These are phyloP conservation scores for Candida sp. DNA, from an alignment of 1,139 yeast genomes.

Conservation along the genomic window DNA sequence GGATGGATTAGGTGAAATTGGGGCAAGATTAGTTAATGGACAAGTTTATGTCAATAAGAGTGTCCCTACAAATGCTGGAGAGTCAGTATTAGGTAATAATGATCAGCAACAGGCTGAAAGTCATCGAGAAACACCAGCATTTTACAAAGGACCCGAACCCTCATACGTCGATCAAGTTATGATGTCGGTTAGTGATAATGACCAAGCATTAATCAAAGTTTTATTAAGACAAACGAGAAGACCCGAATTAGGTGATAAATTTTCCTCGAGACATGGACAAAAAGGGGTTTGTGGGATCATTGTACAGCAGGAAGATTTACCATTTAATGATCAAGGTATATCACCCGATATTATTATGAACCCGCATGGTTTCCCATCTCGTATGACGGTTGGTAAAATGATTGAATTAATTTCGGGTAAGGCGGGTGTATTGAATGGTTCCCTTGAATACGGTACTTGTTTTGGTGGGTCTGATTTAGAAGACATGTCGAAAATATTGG, in stretches of 20 bases:
- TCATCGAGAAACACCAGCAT: constrained; percentile 87
- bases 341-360: constrained; percentile 97
- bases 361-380: constrained; percentile 99
- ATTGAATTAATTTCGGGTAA: constrained; percentile 94
- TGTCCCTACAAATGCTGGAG: constrained; percentile 86
- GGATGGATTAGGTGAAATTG: constrained; percentile 97
- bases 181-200: constrained; percentile 95
- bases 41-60: constrained; percentile 92
- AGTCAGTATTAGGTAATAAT: constrained; percentile 53
- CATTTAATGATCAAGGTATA: constrained; percentile 88
- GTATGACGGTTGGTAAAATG: constrained; percentile 99
- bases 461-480: constrained; percentile 95
- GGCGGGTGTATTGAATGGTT: constrained; percentile 94
- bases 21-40: constrained; percentile 85
- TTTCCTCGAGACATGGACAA: constrained; percentile 97
- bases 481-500: constrained; percentile 91
- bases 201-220: constrained; percentile 91
- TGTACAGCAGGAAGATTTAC: constrained; percentile 95
- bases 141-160: constrained; percentile 93
- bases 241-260: constrained; percentile 97
- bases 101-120: constrained; percentile 39
- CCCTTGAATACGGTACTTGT: constrained; percentile 94
- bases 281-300: constrained; percentile 99
- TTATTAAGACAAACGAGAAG: constrained; percentile 92
- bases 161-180: constrained; percentile 95